A percentile compares a stretch with the other conserved stretches of the same genome.
phyloP scores from a whole-genome alignment of 2,329 filamentous ascomycete genomes.

The Paraphoma sp. region DNA sequence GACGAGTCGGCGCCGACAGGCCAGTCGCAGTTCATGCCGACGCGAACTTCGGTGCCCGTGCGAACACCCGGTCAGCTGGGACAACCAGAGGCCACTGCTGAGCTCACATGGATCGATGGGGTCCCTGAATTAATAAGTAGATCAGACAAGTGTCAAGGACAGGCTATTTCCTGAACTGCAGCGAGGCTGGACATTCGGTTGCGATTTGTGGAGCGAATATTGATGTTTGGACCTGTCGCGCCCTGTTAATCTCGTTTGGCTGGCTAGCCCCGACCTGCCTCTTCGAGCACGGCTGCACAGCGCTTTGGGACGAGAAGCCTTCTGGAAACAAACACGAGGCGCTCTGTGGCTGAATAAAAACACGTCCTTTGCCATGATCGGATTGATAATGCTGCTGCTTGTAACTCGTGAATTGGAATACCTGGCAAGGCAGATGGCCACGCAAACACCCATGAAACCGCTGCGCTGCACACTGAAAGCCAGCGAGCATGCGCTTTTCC shows the following conservation, averaged over 20 bases:
- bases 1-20: constrained; percentile 3
- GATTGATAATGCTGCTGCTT: constrained; percentile 26
- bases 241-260: constrained; percentile 35
- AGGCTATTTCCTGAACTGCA: not conserved
- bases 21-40: not conserved
- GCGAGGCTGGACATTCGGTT: not conserved
- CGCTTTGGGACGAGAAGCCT: not conserved
- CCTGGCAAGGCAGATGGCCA: constrained; percentile 34
- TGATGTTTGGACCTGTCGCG: constrained; percentile 17
- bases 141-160: not conserved
- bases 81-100: not conserved
- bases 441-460: constrained; percentile 29
- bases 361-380: not conserved
- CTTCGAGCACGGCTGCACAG: constrained; percentile 7
- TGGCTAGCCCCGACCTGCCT: constrained; percentile 14
- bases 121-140: too few species aligned
- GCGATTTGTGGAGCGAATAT: constrained; percentile 19
- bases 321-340: not conserved
- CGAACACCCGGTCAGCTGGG: constrained; percentile 4
- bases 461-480: constrained; percentile 5
- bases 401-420: constrained; percentile 34
- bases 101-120: not conserved
- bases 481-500: constrained; percentile 39
- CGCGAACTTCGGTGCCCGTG: constrained; percentile 4
- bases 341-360: not conserved